phyloP scores from a whole-genome alignment of 305 asterid genomes.

The Ilex paraguariensis region DNA sequence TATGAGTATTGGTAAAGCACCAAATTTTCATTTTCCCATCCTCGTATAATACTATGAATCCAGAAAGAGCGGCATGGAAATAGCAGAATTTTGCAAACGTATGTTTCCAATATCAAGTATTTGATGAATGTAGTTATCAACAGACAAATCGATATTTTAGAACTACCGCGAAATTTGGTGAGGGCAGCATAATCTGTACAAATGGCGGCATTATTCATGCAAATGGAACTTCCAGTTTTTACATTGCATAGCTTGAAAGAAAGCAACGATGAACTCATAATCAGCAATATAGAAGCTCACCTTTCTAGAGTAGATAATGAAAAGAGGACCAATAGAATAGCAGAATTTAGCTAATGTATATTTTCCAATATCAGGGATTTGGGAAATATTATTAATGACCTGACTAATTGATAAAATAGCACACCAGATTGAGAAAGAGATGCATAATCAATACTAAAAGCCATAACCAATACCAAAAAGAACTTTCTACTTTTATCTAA shows the following conservation, averaged over 20 bases:
- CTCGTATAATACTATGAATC: too few relatives aligned
- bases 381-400: too few relatives aligned
- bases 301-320: constrained; percentile 13
- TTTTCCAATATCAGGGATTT: not conserved
- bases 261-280: constrained; percentile 6
- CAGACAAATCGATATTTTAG: too few relatives aligned
- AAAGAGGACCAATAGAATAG: constrained; percentile 9
- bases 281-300: constrained; percentile 8
- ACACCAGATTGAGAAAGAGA: too few relatives aligned
- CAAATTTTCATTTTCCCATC: constrained; percentile 2
- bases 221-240: constrained; percentile 9
- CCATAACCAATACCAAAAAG: not conserved
- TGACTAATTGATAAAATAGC: too few relatives aligned
- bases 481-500: not conserved
- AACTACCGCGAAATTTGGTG: too few relatives aligned
- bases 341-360: constrained; percentile 6
- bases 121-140: not conserved
- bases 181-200: too few relatives aligned
- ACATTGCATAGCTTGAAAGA: constrained; percentile 1
- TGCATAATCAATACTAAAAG: too few relatives aligned
- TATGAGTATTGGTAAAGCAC: not conserved
- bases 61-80: too few relatives aligned
- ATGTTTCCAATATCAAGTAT: constrained; percentile 11
- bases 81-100: constrained; percentile 14
- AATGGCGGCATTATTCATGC: too few relatives aligned